These are phyloP conservation scores for Urtica urens DNA, from an alignment of 306 rosid genomes.

Conservation along the genomic window DNA sequence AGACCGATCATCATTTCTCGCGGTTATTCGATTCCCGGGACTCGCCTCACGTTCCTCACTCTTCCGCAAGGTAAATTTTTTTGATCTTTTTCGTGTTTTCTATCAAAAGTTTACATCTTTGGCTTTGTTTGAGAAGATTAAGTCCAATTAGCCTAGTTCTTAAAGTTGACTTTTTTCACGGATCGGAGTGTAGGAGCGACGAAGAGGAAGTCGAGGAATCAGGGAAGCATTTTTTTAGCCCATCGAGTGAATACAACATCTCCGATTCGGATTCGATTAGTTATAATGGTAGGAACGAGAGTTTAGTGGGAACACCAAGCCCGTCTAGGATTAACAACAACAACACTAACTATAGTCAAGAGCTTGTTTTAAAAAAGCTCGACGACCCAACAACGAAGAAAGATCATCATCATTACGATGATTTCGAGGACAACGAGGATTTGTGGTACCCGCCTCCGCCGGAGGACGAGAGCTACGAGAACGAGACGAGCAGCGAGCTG, in stretches of 20 bases:
- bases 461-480: slow-evolving; percentile 57
- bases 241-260: slow-evolving; percentile 58
- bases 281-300: slow-evolving; percentile 63
- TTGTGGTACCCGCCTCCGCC: slow-evolving; percentile 92
- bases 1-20: slow-evolving; percentile 36
- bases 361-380: slow-evolving; percentile 63
- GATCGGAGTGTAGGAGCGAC: slow-evolving; percentile 72
- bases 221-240: slow-evolving; percentile 54
- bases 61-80: slow-evolving; percentile 44
- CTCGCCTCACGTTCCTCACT: slow-evolving; percentile 32
- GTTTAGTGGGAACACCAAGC: slow-evolving; percentile 43
- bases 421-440: slow-evolving; percentile 66
- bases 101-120: slow-evolving; percentile 5
- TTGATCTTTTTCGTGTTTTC: not conserved
- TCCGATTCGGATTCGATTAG: slow-evolving; percentile 67
- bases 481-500: slow-evolving; percentile 44
- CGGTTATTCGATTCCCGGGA: slow-evolving; percentile 34
- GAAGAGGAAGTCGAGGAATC: slow-evolving; percentile 67
- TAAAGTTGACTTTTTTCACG: not conserved
- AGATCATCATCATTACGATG: slow-evolving; percentile 47
- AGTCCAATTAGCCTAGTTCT: too few species aligned
- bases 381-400: slow-evolving; percentile 28
- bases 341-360: slow-evolving; percentile 38
- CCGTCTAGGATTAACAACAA: slow-evolving; percentile 54
- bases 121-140: slow-evolving; percentile 5